Base-by-base conservation (phyloP, 345 rosid species). In the Streptanthus diversifolius region DNA sequence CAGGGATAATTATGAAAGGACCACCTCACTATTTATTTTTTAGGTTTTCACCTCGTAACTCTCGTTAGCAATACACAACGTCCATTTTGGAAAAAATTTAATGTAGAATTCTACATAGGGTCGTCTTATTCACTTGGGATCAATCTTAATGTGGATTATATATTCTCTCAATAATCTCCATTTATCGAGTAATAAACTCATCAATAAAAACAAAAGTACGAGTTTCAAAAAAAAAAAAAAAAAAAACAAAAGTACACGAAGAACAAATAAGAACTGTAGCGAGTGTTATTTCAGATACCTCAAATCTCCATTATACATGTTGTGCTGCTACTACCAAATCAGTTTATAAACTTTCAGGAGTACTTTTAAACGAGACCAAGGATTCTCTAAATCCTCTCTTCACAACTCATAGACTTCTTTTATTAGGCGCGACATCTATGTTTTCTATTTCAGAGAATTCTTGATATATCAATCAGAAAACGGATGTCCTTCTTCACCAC, bases 391-490 rank as follows among this genome's bases (percentile, higher is more conserved):
- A 15, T 24, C 49, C 37, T 12, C 29, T 39, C 64, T 18, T 53
- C 40, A 55, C 27, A 19, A 19, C 53, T 18, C 52, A 18, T 45
- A 40, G 53, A 48, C 37, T 21, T 57, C 22, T 17, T 40, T 43
- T 53, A 35, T 36, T 61, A 60, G 43, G 17, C 61, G 15, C 33
- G 1, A 5, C 9, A 19, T 52, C 27, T 68, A 41, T 8, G 13
- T 29, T 10, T 0, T 29, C 41, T 65, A 89, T 51, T 90, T 83
- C 63, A 93, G 78, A 68, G 92, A 86, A 63, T 77, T 87, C 80
- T 85, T 81, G 3, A 91, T 79, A 91, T 79, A 59, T 93, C 96
- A 22, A 93, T 89, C 79, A 91, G 96, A 63, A 93, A 93, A 7
- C 96, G 84, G 65, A 89, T 81, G 64, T 93, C 96, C 61, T 74